Conservation (phyloP, 495 filamentous ascomycete genomes). For the Lineolata rhizophorae region DNA sequence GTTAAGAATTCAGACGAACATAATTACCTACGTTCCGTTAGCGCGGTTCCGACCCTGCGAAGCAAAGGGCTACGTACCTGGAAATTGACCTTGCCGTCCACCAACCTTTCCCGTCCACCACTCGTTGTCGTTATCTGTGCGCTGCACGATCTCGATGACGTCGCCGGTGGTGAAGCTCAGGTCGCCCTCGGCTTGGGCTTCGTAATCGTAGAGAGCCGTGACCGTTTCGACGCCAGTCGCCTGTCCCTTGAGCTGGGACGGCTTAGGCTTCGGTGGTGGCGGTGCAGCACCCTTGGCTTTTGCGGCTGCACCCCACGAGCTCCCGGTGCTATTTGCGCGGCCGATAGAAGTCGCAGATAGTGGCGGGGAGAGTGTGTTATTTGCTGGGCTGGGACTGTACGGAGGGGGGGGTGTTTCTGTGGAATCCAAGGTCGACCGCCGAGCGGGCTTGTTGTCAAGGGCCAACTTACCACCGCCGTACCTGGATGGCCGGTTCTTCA, state of each 20-base stretch:
- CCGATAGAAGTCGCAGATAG: background rate
- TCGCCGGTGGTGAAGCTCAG: conserved; percentile 82
- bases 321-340: conserved; percentile 34
- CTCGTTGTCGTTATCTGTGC: conserved; percentile 76
- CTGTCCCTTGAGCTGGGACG: conserved; percentile 36
- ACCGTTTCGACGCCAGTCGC: conserved; percentile 48
- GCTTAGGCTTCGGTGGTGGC: conserved; percentile 84
- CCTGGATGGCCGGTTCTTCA: background rate
- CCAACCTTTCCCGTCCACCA: conserved; percentile 79
- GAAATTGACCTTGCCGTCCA: conserved; percentile 76
- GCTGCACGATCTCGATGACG: conserved; percentile 63
- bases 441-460: conserved; percentile 12
- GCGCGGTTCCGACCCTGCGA: too few species aligned
- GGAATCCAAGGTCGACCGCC: conserved; percentile 24
- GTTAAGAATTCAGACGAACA: too few species aligned
- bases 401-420: conserved; percentile 48
- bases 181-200: conserved; percentile 87
- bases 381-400: conserved; percentile 27
- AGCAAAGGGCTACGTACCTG: conserved; percentile 70
- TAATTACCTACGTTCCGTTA: too few species aligned
- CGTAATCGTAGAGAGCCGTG: conserved; percentile 58
- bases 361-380: conserved; percentile 11
- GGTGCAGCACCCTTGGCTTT: conserved; percentile 67
- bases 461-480: conserved; percentile 1
- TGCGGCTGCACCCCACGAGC: conserved; percentile 37